Conservation (phyloP, 805 yeast genomes). For the Yamadazyma akitaensis region DNA sequence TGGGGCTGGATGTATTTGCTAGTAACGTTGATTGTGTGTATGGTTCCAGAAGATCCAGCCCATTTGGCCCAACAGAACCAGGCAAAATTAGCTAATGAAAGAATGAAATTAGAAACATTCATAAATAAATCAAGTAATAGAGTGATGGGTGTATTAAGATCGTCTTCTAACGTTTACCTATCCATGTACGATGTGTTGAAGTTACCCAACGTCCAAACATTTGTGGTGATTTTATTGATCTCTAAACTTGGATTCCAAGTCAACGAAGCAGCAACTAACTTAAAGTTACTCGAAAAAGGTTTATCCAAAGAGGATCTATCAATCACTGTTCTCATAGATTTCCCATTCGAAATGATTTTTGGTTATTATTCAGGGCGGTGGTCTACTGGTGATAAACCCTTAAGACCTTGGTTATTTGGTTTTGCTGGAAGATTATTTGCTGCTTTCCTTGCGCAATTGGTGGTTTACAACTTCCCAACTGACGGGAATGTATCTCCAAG, state of each 20-base stretch:
- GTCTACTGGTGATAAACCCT: slow-evolving; percentile 76
- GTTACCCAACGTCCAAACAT: slow-evolving; percentile 66
- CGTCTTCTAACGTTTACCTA: slow-evolving; percentile 44
- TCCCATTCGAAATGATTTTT: slow-evolving; percentile 92
- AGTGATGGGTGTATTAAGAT: slow-evolving; percentile 11
- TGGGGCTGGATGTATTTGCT: slow-evolving; percentile 73
- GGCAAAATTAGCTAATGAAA: slow-evolving; percentile 26
- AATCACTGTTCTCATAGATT: slow-evolving; percentile 86
- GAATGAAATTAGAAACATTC: slow-evolving; percentile 24
- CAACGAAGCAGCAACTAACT: slow-evolving; percentile 92
- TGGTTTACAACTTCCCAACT: slow-evolving; percentile 70
- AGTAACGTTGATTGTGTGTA: slow-evolving; percentile 52
- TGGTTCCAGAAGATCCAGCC: slow-evolving; percentile 70
- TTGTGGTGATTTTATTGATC: slow-evolving; percentile 69
- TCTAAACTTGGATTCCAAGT: slow-evolving; percentile 93
- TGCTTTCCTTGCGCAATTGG: slow-evolving; percentile 70
- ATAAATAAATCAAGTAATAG: slow-evolving; percentile 19
- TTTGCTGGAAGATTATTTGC: slow-evolving; percentile 77
- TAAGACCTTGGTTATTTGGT: slow-evolving; percentile 88
- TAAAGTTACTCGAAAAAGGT: slow-evolving; percentile 87
- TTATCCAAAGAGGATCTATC: slow-evolving; percentile 92
- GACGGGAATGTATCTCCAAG: slow-evolving; percentile 43
- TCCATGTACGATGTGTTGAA: slow-evolving; percentile 69
- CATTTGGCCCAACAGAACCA: slow-evolving; percentile 36
- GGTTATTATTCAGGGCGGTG: slow-evolving; percentile 96